A percentile compares a stretch with the other conserved stretches of the same genome.
phyloP scores from a whole-genome alignment of 2,329 filamentous ascomycete species.

The Alternaria gansuensis region DNA sequence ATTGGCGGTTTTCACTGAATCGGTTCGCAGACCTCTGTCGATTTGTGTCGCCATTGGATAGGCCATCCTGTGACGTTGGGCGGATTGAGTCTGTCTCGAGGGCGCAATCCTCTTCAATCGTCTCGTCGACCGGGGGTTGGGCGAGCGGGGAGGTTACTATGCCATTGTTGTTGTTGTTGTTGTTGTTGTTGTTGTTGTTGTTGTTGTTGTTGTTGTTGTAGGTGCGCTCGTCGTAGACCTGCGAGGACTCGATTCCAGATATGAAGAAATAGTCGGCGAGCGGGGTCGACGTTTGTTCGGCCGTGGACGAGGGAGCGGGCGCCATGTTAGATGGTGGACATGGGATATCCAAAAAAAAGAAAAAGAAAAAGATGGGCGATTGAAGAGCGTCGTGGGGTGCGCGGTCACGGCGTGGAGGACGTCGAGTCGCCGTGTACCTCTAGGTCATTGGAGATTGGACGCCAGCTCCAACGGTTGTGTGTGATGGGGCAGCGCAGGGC shows the following conservation, averaged over 20 bases:
- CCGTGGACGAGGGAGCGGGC: conserved; percentile 51
- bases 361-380: conserved; percentile 22
- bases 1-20: conserved; percentile 61
- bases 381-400: conserved; percentile 37
- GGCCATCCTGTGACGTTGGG: conserved; percentile 57
- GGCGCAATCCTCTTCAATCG: conserved; percentile 68
- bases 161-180: conserved; percentile 24
- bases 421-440: conserved; percentile 39
- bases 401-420: conserved; percentile 36
- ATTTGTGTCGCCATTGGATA: conserved; percentile 51
- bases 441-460: conserved; percentile 50
- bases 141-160: conserved; percentile 44
- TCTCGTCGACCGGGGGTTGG: conserved; percentile 59
- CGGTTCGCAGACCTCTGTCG: conserved; percentile 50
- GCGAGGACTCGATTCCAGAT: conserved; percentile 61
- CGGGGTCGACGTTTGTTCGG: conserved; percentile 60
- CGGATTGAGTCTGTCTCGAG: conserved; percentile 62
- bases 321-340: conserved; percentile 47
- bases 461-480: conserved; percentile 43
- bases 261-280: conserved; percentile 75
- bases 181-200: conserved; percentile 18
- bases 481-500: conserved; percentile 36
- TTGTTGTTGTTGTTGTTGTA: conserved; percentile 33
- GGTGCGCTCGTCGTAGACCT: conserved; percentile 59
- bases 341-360: conserved; percentile 38